phyloP scores from a whole-genome alignment of 331 rosid species.

The Acacia pycnantha region DNA sequence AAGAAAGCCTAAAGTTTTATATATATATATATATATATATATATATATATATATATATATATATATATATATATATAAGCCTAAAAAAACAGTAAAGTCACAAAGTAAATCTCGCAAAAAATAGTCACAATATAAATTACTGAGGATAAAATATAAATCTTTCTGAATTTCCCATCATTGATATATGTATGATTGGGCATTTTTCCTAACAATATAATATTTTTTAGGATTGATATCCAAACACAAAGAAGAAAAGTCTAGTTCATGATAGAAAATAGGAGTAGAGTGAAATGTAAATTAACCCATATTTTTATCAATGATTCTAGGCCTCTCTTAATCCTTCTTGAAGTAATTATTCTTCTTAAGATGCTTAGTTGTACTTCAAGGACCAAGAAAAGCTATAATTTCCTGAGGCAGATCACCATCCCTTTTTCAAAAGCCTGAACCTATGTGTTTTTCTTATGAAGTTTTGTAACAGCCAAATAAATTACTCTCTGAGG shows the following conservation, averaged over 20 bases:
- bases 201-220: neutral
- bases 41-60: too few species aligned
- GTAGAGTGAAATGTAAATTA: too few species aligned
- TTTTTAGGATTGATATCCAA: neutral
- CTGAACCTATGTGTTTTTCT: neutral
- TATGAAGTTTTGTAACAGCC: neutral
- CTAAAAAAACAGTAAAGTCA: neutral
- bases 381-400: neutral
- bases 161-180: neutral
- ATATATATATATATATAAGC: too few species aligned
- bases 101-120: neutral
- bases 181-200: neutral
- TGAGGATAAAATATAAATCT: neutral
- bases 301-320: neutral
- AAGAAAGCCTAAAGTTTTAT: neutral
- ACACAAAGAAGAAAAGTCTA: neutral
- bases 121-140: neutral
- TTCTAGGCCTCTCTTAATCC: neutral
- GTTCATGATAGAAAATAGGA: neutral
- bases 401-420: neutral
- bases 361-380: neutral
- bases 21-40: too few species aligned
- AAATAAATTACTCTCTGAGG: neutral
- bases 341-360: neutral
- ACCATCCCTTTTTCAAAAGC: neutral